Evolutionary conservation across 2,329 filamentous ascomycete genomes (phyloP).

Genomic region (Pseudogymnoascus sp.): DNA sequence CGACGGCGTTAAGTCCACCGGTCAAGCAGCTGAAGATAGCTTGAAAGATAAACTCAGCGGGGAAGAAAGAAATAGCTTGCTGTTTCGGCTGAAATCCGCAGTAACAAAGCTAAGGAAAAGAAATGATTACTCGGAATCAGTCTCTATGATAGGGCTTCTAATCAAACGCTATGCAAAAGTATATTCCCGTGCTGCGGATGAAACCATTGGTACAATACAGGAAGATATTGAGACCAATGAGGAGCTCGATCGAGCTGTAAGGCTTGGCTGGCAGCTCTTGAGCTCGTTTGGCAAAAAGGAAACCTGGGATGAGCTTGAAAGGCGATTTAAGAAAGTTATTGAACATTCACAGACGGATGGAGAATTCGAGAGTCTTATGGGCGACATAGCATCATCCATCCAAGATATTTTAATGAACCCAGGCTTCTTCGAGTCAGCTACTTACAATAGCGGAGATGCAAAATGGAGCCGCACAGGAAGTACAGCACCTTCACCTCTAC

Average conservation of each 20-base stretch:
- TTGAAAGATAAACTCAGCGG: slow-evolving; percentile 66
- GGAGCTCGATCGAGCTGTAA: slow-evolving; percentile 67
- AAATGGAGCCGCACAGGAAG: slow-evolving; percentile 32
- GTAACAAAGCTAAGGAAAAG: slow-evolving; percentile 69
- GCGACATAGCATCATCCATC: slow-evolving; percentile 65
- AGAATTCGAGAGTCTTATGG: slow-evolving; percentile 73
- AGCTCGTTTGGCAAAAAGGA: slow-evolving; percentile 69
- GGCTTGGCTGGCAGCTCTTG: slow-evolving; percentile 75
- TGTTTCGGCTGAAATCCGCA: slow-evolving; percentile 69
- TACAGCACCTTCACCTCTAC: slow-evolving; percentile 58
- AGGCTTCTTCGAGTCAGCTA: slow-evolving; percentile 72
- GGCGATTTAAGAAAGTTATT: slow-evolving; percentile 62
- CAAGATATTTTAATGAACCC: slow-evolving; percentile 82
- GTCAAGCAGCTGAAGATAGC: slow-evolving; percentile 59
- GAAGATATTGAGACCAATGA: slow-evolving; percentile 67
- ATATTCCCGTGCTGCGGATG: slow-evolving; percentile 68
- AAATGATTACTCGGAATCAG: slow-evolving; percentile 78
- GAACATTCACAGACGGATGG: slow-evolving; percentile 70
- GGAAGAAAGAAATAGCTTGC: slow-evolving; percentile 65
- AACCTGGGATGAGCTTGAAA: slow-evolving; percentile 70
- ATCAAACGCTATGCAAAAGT: slow-evolving; percentile 71
- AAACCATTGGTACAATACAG: slow-evolving; percentile 59
- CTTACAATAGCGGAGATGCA: neutral
- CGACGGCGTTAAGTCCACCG: slow-evolving; percentile 43
- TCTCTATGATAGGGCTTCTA: slow-evolving; percentile 69